phyloP scores from a whole-genome alignment of 2,329 filamentous ascomycete species.

The Stylonectria norvegica region DNA sequence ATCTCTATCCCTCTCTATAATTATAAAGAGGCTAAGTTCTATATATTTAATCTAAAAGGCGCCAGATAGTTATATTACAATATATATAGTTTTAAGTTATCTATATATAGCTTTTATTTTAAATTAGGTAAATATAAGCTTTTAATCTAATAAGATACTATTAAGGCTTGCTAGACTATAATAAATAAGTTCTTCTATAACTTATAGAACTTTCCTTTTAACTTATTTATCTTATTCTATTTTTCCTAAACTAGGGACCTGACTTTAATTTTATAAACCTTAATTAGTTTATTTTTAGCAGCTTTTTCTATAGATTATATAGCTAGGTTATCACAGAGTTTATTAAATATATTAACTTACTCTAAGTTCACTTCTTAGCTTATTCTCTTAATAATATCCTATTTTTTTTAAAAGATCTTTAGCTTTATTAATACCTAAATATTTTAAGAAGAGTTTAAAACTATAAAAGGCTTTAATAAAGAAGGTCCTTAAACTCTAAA shows the following conservation, averaged over 20 bases:
- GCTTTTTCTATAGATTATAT: not conserved
- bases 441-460: not conserved
- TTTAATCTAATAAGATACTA: not conserved
- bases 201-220: not conserved
- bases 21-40: not conserved
- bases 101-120: not conserved
- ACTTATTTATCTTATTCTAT: not conserved
- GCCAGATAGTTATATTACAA: too few species aligned
- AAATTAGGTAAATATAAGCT: not conserved
- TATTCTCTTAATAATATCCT: not conserved
- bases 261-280: not conserved
- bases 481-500: not conserved
- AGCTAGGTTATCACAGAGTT: not conserved
- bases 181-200: not conserved
- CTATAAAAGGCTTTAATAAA: not conserved
- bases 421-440: not conserved
- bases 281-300: not conserved
- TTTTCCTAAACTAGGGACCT: not conserved
- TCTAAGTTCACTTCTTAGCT: not conserved
- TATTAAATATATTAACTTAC: not conserved
- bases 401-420: not conserved
- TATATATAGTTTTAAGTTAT: not conserved
- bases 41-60: not conserved
- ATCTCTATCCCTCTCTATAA: too few species aligned
- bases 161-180: not conserved